A percentile compares a stretch with the other conserved stretches of the same genome.
Evolutionary conservation across 768 basidiomycete genomes (phyloP).

Genomic region (Galerina sulciceps): DNA sequence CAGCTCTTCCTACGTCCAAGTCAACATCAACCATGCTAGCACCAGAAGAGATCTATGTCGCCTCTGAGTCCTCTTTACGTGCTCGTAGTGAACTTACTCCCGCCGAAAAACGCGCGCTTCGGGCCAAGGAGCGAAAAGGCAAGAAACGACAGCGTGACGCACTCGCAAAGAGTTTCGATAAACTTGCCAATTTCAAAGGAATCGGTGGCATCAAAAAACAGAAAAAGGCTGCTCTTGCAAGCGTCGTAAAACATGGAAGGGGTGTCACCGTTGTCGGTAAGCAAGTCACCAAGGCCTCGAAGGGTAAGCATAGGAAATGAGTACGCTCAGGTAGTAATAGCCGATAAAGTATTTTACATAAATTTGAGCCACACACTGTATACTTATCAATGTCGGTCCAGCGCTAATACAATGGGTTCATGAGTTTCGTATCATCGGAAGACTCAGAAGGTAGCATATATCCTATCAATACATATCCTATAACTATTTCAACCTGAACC

Average conservation of each 20-base stretch:
- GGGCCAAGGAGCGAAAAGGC: constrained; percentile 70
- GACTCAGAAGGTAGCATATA: not conserved
- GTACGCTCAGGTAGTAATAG: not conserved
- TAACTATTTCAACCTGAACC: not conserved
- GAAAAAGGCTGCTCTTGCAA: constrained; percentile 83
- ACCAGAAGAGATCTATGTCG: constrained; percentile 88
- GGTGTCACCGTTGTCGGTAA: constrained; percentile 92
- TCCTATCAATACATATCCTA: too few species aligned
- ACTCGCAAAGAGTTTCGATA: constrained; percentile 68
- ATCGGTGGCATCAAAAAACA: constrained; percentile 69
- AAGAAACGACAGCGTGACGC: constrained; percentile 70
- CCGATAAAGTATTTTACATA: too few species aligned
- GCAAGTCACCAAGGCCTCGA: constrained; percentile 39
- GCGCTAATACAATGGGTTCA: too few species aligned
- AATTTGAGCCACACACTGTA: too few species aligned
- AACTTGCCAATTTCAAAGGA: constrained; percentile 60
- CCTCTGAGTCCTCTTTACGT: constrained; percentile 57
- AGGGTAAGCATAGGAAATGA: constrained; percentile 37
- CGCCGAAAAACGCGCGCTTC: constrained; percentile 73
- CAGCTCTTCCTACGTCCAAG: constrained; percentile 84
- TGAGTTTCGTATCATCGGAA: not conserved
- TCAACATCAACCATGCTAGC: constrained; percentile 83
- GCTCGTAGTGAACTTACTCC: constrained; percentile 85
- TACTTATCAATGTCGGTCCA: too few species aligned
- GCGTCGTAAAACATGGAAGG: constrained; percentile 81